Base-by-base conservation (phyloP, 2,329 filamentous ascomycete species). In the Colletotrichum lindemuthianum region DNA sequence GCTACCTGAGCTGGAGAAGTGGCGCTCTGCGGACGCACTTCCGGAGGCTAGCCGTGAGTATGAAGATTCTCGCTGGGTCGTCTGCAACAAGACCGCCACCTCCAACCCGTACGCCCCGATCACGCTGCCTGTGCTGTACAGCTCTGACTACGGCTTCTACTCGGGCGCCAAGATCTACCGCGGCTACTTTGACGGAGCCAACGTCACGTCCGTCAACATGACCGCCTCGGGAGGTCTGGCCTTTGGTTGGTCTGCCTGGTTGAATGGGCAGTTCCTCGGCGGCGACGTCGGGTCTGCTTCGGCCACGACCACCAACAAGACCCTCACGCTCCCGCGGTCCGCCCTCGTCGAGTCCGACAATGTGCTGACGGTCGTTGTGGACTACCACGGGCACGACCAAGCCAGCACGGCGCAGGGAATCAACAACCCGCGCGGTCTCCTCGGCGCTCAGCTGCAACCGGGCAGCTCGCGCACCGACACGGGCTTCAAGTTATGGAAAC, bases 141-240 rank as follows among this genome's bases (percentile, higher is more conserved):
- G 82, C 0, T 86, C 86, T n/a, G 91, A 94, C 74, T 94, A 94
- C 71, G 91, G 91, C 32, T 94, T 88, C 76, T 82, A 92, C 73
- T 83, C 87, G 0, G 91, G 91, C 6, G 86, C 85, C 1, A 81
- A 93, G 0, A 69, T 94, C 52, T 94, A 87, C 79, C 86, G 91
- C 4, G 91, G 90, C 0, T 82, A 87, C 68, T 94, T 95, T 73
- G 83, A 79, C 1, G 86, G 90, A 6, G 83, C 79, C 2, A 89
- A 89, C 13, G 76, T 81, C 2, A 90, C 92, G 67, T 79, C 79
- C 0, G 77, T 94, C 52, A 83, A 77, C 65, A 72, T 91, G 32
- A 79, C 78, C 47, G 89, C 90, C 0, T 85, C 89, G 67, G 91
- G 92, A 44, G 91, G 91, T 1, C 82, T 77, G 4, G 90, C 86